phyloP scores from a whole-genome alignment of 2,329 filamentous ascomycete genomes.

The Alternaria sp. region DNA sequence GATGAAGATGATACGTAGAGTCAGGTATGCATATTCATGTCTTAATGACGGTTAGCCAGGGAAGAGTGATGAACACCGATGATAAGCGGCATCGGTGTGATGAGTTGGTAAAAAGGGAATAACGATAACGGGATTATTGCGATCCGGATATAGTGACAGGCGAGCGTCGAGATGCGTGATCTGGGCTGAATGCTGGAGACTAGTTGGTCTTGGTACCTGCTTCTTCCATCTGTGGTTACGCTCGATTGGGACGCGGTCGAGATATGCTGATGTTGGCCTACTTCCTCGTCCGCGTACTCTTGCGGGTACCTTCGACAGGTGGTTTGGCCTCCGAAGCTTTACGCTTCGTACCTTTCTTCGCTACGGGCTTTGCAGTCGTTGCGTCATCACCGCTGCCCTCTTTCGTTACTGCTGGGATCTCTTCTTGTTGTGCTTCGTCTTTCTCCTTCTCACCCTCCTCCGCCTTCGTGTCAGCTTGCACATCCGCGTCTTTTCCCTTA shows the following conservation, averaged over 20 bases:
- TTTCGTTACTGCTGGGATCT: not conserved
- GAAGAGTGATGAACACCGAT: not conserved
- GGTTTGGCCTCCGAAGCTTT: conserved; percentile 24
- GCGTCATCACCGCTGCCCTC: not conserved
- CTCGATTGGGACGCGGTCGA: not conserved
- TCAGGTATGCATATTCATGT: not conserved
- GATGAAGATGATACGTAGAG: not conserved
- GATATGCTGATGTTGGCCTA: not conserved
- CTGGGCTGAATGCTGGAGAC: not conserved
- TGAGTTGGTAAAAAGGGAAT: not conserved
- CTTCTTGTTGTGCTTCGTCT: conserved; percentile 1
- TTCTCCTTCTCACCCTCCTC: not conserved
- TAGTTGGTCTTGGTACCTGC: not conserved
- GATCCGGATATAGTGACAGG: not conserved
- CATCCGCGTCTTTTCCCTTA: not conserved
- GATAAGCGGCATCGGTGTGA: conserved; percentile 2
- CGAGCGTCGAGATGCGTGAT: not conserved
- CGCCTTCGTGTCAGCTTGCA: not conserved
- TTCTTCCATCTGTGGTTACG: not conserved
- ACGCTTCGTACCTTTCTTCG: conserved; percentile 31
- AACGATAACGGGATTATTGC: not conserved
- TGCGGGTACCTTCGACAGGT: conserved; percentile 27
- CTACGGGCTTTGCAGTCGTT: not conserved
- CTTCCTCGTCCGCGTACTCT: conserved; percentile 35
- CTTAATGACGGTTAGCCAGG: not conserved